These are phyloP conservation scores for Aspergillus coremiiformis DNA, from an alignment of 495 filamentous ascomycete genomes.

Conservation along the genomic window DNA sequence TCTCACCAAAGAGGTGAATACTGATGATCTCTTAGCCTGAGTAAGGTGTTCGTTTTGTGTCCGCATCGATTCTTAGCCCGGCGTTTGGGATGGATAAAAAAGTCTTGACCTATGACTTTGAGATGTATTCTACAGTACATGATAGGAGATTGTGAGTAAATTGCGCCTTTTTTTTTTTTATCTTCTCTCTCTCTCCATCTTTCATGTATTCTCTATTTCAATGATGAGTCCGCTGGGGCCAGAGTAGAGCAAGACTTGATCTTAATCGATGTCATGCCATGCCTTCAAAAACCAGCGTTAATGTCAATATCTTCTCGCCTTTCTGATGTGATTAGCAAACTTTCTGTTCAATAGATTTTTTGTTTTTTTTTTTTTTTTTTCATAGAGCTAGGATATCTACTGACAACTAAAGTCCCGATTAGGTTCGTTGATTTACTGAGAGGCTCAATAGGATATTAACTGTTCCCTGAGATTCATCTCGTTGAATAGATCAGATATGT, in stretches of 20 bases:
- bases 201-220: not conserved
- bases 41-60: slow-evolving; percentile 16
- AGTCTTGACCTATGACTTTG: slow-evolving; percentile 7
- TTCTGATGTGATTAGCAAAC: slow-evolving; percentile 23
- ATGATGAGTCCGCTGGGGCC: slow-evolving; percentile 53
- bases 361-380: not conserved
- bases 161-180: not conserved
- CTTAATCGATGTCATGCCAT: slow-evolving; percentile 34
- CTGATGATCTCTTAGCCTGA: slow-evolving; percentile 31
- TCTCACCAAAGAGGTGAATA: not conserved
- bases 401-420: not conserved
- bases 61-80: slow-evolving; percentile 19
- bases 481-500: too few species aligned
- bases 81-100: slow-evolving; percentile 21
- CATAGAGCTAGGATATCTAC: not conserved
- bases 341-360: too few species aligned
- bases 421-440: not conserved
- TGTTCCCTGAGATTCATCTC: too few species aligned
- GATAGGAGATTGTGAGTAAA: slow-evolving; percentile 8
- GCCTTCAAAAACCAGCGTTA: slow-evolving; percentile 47
- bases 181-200: slow-evolving; percentile 1
- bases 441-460: too few species aligned
- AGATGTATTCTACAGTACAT: not conserved
- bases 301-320: slow-evolving; percentile 44
- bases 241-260: slow-evolving; percentile 42